A percentile compares a stretch with the other conserved stretches of the same genome.
Evolutionary conservation across 257 asterid species (phyloP).

Genomic region (Pogostemon cablin): DNA sequence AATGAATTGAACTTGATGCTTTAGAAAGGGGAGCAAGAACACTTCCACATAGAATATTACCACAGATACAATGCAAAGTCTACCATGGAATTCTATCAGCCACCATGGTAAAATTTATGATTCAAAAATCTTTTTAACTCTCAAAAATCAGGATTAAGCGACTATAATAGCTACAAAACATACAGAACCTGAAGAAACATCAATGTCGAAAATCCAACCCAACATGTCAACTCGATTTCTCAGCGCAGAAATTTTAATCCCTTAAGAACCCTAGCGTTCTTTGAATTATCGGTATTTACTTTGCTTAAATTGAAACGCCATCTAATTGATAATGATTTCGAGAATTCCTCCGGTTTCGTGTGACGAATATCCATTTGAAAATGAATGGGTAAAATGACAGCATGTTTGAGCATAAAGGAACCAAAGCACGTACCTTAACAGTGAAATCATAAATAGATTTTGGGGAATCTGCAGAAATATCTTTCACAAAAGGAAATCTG

Average conservation of each 20-base stretch:
- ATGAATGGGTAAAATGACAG: not conserved
- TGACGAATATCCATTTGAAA: not conserved
- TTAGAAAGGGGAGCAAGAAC: not conserved
- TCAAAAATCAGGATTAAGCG: no score
- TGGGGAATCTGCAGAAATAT: conserved; percentile 29
- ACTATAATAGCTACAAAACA: no score
- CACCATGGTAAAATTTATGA: not conserved
- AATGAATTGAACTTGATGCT: not conserved
- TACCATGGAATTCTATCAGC: no score
- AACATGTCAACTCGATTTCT: not conserved
- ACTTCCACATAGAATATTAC: not conserved
- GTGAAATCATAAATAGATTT: conserved; percentile 59
- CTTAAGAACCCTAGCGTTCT: not conserved
- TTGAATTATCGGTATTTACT: not conserved
- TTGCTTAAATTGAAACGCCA: not conserved
- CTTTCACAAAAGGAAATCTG: conserved; percentile 27
- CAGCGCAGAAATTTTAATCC: not conserved
- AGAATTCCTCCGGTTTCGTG: not conserved
- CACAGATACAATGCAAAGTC: not conserved
- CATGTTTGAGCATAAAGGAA: not conserved
- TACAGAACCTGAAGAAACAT: no score
- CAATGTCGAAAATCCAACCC: not conserved
- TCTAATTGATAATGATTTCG: not conserved
- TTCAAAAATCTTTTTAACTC: not conserved
- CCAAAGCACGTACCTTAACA: conserved; percentile 50